Base-by-base conservation (phyloP, 371 early-diverging fungal species). In the Mucor racemosus region DNA sequence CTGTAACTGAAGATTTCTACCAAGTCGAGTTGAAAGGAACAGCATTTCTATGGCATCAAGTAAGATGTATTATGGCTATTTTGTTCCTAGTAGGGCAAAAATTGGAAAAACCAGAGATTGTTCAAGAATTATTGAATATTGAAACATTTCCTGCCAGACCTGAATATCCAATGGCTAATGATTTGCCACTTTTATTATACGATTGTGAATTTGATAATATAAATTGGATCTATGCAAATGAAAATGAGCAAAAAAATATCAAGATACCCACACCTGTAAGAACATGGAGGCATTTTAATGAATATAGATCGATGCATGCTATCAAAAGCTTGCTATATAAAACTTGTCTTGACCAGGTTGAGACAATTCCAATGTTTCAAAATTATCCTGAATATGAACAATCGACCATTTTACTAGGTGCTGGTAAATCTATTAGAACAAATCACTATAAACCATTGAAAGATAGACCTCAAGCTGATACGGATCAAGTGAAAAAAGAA, bases 31-130 rank as follows among this genome's bases (percentile, higher is more conserved):
- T 95, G 26, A 79, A 82, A 17, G 97, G 97, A 17, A 88, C 90
- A 0, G 97, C 97, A 14, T 98, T 98, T 64, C 77, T 98, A 44
- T 98, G 96, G 97, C 98, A 98, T 81, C 98, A 97, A 78, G 97
- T 99, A 38, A 91, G 99, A 42, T 97, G 94, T 76, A 96, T 98
- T 88, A 94, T 96, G 91, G 90, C 95, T 0, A 79, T 97, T 9
- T 72, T 99, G 41, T 92, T 97, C 64, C 77, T 92, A 40, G 88
- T 97, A 5, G 99, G 98, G 6, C 78, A 78, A 75, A 76, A 65
- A 21, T 66, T 69, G 64, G 85, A 81, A 64, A 40, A 66, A 36
- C 77, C 84, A n/a, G 79, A 75, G 50, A 70, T 74, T 6, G 61
- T 78, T 19, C 58, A 73, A 14, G 73, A 79, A 48, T 50, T 87